Percentiles rank a stretch among this genome's conserved stretches.
Evolutionary conservation across 306 rosid species (phyloP).

Genomic region (Rosa multiflora): DNA sequence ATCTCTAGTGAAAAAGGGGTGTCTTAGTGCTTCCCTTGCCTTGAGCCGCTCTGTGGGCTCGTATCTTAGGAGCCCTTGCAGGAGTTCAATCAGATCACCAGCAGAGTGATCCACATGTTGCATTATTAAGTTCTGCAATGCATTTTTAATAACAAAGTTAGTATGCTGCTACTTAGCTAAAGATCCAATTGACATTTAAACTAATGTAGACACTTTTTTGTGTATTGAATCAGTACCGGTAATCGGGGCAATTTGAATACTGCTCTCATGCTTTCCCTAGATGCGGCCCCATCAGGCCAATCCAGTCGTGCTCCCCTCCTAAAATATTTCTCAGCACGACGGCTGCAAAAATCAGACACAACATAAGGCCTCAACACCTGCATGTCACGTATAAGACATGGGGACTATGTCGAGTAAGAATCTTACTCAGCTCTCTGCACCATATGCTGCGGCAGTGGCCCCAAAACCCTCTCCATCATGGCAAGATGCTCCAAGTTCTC

Average conservation of each 20-base stretch:
- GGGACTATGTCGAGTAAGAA: neutral
- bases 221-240: conserved; percentile 43
- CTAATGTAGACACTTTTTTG: neutral
- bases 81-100: conserved; percentile 75
- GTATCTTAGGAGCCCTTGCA: conserved; percentile 72
- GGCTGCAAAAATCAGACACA: conserved; percentile 41
- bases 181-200: neutral
- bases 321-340: conserved; percentile 74
- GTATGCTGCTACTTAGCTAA: neutral
- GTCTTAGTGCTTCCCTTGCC: conserved; percentile 77
- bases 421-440: conserved; percentile 69
- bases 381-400: neutral
- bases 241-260: conserved; percentile 77
- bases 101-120: conserved; percentile 87
- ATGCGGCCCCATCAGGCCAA: conserved; percentile 79
- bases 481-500: conserved; percentile 89
- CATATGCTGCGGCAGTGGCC: conserved; percentile 78
- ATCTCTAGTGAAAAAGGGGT: conserved; percentile 74
- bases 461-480: conserved; percentile 56
- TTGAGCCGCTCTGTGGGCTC: conserved; percentile 67
- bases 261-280: conserved; percentile 77
- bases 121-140: conserved; percentile 74
- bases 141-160: neutral
- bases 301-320: conserved; percentile 54
- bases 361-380: conserved; percentile 6